These are phyloP conservation scores for Quercus tomentella DNA, from an alignment of 331 rosid genomes.

Conservation along the genomic window DNA sequence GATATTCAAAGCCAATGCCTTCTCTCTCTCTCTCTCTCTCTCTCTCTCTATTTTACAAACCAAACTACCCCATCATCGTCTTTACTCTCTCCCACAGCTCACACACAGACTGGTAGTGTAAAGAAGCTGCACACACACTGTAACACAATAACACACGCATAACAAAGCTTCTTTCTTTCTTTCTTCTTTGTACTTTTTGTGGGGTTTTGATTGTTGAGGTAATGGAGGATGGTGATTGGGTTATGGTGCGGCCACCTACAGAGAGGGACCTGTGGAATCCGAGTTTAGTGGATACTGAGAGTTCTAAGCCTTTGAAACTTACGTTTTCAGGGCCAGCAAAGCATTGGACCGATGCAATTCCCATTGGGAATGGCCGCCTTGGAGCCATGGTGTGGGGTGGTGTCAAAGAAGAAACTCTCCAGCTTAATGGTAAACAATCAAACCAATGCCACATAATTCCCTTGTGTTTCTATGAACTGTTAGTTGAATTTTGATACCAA, in stretches of 20 bases:
- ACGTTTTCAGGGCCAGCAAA: constrained; percentile 59
- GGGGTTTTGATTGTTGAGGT: neutral
- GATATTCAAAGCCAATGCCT: neutral
- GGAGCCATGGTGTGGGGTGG: constrained; percentile 98
- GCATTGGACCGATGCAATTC: constrained; percentile 87
- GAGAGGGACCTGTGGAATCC: constrained; percentile 68
- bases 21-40: neutral
- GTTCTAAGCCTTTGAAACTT: constrained; percentile 59
- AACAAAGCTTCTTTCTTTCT: neutral
- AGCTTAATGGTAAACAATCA: constrained; percentile 68
- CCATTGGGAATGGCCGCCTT: constrained; percentile 93
- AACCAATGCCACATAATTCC: neutral
- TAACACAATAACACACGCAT: neutral
- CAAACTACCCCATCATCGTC: neutral
- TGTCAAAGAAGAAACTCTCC: constrained; percentile 65
- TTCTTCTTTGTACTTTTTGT: neutral
- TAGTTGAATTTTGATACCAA: neutral
- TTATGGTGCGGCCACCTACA: constrained; percentile 38
- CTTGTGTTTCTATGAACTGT: neutral
- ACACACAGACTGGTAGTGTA: neutral
- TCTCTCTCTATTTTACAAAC: neutral
- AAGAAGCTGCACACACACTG: neutral
- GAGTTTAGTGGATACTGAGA: constrained; percentile 20
- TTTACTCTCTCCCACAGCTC: constrained; percentile 13
- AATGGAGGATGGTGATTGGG: constrained; percentile 57